Evolutionary conservation across 768 basidiomycete species (phyloP).

Genomic region (Asterophora parasitica): DNA sequence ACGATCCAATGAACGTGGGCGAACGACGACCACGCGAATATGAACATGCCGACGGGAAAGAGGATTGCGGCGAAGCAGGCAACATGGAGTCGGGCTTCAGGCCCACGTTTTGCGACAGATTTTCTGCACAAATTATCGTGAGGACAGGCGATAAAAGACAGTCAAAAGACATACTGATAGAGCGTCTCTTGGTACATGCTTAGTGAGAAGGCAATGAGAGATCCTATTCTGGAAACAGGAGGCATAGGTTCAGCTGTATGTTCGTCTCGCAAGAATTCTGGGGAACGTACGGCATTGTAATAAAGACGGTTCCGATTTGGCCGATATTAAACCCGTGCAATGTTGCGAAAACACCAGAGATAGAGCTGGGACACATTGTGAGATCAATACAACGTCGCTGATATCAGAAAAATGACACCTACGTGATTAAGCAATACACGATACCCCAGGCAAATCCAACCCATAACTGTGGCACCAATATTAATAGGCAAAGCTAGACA

Average conservation of each 20-base stretch:
- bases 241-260: neutral
- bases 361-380: slow-evolving; percentile 34
- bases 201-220: slow-evolving; percentile 41
- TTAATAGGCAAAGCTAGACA: slow-evolving; percentile 20
- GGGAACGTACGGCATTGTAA: slow-evolving; percentile 43
- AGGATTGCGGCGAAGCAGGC: slow-evolving; percentile 51
- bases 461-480: slow-evolving; percentile 46
- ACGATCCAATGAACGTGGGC: slow-evolving; percentile 56
- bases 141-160: neutral
- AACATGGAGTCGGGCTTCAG: slow-evolving; percentile 58
- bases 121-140: slow-evolving; percentile 19
- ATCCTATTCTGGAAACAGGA: slow-evolving; percentile 43
- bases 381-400: neutral
- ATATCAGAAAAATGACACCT: slow-evolving; percentile 11
- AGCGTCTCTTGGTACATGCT: slow-evolving; percentile 46
- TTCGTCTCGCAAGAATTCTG: neutral
- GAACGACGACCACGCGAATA: slow-evolving; percentile 68
- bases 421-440: slow-evolving; percentile 64
- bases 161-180: slow-evolving; percentile 37
- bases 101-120: slow-evolving; percentile 30
- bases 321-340: slow-evolving; percentile 60
- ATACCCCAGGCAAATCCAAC: slow-evolving; percentile 75
- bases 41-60: slow-evolving; percentile 59
- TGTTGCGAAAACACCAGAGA: slow-evolving; percentile 48
- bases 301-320: slow-evolving; percentile 54